Evolutionary conservation across 768 basidiomycete species (phyloP).

Genomic region (Mycena albidolilacea): DNA sequence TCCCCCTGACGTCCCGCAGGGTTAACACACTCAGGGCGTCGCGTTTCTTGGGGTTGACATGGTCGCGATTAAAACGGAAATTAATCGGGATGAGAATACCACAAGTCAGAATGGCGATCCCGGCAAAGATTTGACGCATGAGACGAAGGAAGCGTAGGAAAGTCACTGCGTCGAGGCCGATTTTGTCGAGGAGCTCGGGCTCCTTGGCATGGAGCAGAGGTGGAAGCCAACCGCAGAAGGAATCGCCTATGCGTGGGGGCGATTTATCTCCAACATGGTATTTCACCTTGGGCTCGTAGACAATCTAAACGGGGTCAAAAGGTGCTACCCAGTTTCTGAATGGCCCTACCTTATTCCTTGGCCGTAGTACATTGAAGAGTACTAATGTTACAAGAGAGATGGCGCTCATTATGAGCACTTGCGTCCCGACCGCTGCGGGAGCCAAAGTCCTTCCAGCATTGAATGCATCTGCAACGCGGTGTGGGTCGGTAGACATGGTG

Average conservation of each 20-base stretch:
- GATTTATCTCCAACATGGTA: slow-evolving; percentile 85
- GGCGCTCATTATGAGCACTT: slow-evolving; percentile 69
- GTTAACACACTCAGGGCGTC: slow-evolving; percentile 76
- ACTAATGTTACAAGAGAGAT: slow-evolving; percentile 63
- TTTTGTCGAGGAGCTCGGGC: slow-evolving; percentile 88
- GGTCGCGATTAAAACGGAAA: slow-evolving; percentile 67
- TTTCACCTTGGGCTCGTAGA: slow-evolving; percentile 96
- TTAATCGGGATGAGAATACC: slow-evolving; percentile 63
- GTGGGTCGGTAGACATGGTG: slow-evolving; percentile 18
- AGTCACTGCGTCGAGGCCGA: slow-evolving; percentile 94
- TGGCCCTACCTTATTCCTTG: slow-evolving; percentile 75
- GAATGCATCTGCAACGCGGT: slow-evolving; percentile 40
- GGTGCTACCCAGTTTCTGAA: not conserved
- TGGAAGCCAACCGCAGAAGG: slow-evolving; percentile 91
- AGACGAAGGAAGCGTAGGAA: slow-evolving; percentile 94
- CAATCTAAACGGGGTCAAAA: slow-evolving; percentile 64
- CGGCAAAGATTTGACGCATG: slow-evolving; percentile 79
- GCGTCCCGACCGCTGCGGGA: slow-evolving; percentile 73
- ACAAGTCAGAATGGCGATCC: slow-evolving; percentile 75
- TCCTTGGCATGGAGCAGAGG: slow-evolving; percentile 89
- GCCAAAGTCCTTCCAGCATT: slow-evolving; percentile 61
- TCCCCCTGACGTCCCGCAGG: slow-evolving; percentile 76
- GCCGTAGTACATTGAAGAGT: slow-evolving; percentile 77
- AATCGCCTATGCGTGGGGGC: slow-evolving; percentile 86
- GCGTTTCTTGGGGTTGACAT: slow-evolving; percentile 59